phyloP scores from a whole-genome alignment of 2,329 filamentous ascomycete genomes.

The Clonostachys sp. region DNA sequence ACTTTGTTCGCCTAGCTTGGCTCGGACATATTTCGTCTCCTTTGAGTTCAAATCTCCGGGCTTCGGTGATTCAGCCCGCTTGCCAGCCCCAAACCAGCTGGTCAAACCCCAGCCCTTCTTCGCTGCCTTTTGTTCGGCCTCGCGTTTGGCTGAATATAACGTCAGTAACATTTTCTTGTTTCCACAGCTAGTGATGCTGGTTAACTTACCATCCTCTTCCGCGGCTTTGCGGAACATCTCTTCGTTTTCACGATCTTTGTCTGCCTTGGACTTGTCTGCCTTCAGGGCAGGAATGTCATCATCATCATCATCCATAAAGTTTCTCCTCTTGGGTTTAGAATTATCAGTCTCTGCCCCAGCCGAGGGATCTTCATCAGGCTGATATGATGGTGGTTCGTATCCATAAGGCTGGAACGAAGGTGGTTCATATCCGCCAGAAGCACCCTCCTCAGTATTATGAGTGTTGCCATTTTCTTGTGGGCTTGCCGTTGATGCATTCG shows the following conservation, averaged over 20 bases:
- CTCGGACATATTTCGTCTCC: slow-evolving; percentile 70
- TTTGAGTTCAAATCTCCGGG: slow-evolving; percentile 24
- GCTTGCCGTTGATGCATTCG: slow-evolving; percentile 11
- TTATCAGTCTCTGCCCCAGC: slow-evolving; percentile 35
- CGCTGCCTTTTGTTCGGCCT: slow-evolving; percentile 34
- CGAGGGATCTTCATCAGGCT: slow-evolving; percentile 39
- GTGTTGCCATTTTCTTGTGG: slow-evolving; percentile 8
- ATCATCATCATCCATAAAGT: slow-evolving; percentile 78
- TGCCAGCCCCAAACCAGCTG: slow-evolving; percentile 74
- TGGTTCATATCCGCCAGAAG: slow-evolving; percentile 50
- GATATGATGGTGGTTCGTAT: slow-evolving; percentile 54
- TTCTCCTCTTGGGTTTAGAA: slow-evolving; percentile 67
- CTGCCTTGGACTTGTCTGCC: slow-evolving; percentile 56
- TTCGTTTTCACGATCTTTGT: slow-evolving; percentile 74
- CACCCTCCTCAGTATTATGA: slow-evolving; percentile 15
- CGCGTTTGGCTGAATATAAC: slow-evolving; percentile 50
- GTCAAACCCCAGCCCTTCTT: slow-evolving; percentile 77
- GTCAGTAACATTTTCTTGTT: slow-evolving; percentile 7
- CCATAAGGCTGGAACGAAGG: slow-evolving; percentile 56
- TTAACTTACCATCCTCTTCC: slow-evolving; percentile 61
- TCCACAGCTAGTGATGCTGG: not conserved
- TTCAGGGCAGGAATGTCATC: slow-evolving; percentile 56
- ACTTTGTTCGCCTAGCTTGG: slow-evolving; percentile 91
- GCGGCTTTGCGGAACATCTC: slow-evolving; percentile 84
- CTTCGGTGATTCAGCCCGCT: slow-evolving; percentile 39